phyloP scores from a whole-genome alignment of 257 asterid species.

The Lantana camara region DNA sequence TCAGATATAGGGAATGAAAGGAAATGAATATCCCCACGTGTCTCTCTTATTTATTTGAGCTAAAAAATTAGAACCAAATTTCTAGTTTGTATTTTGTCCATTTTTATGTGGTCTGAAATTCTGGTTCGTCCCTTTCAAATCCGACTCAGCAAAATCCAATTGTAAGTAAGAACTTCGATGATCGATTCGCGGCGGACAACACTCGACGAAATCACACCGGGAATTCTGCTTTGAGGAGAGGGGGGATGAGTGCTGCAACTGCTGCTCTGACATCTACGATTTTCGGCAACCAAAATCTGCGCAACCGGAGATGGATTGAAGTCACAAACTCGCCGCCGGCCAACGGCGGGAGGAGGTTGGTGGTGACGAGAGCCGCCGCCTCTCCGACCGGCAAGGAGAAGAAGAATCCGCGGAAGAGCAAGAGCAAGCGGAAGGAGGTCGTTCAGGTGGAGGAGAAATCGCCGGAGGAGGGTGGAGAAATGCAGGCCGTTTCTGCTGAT shows the following conservation, averaged over 20 bases:
- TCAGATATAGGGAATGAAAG: slow-evolving; percentile 26
- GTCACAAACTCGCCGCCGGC: slow-evolving; percentile 33
- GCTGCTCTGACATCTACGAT: slow-evolving; percentile 49
- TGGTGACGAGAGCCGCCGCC: slow-evolving; percentile 38
- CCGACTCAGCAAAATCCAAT: slow-evolving; percentile 32
- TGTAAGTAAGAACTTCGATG: no score
- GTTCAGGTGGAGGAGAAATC: slow-evolving; percentile 27
- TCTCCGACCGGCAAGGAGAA: slow-evolving; percentile 50
- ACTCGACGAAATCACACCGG: no score
- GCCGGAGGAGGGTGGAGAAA: slow-evolving; percentile 26
- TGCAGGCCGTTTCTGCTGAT: slow-evolving; percentile 26
- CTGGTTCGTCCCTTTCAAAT: slow-evolving; percentile 34
- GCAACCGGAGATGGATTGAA: slow-evolving; percentile 44
- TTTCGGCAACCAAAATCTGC: slow-evolving; percentile 43
- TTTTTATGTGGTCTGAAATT: slow-evolving; percentile 45
- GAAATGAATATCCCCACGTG: slow-evolving; percentile 47
- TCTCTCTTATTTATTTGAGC: slow-evolving; percentile 22
- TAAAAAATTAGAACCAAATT: slow-evolving; percentile 23
- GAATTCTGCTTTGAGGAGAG: no score
- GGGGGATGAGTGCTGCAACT: slow-evolving; percentile 44
- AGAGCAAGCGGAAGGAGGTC: slow-evolving; percentile 49
- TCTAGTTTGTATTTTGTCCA: slow-evolving; percentile 10
- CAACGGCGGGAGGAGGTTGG: slow-evolving; percentile 23
- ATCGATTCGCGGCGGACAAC: slow-evolving; percentile 1
- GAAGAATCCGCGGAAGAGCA: slow-evolving; percentile 44